Conservation (phyloP, 179 eudicot genomes). For the Silene coronaria region DNA sequence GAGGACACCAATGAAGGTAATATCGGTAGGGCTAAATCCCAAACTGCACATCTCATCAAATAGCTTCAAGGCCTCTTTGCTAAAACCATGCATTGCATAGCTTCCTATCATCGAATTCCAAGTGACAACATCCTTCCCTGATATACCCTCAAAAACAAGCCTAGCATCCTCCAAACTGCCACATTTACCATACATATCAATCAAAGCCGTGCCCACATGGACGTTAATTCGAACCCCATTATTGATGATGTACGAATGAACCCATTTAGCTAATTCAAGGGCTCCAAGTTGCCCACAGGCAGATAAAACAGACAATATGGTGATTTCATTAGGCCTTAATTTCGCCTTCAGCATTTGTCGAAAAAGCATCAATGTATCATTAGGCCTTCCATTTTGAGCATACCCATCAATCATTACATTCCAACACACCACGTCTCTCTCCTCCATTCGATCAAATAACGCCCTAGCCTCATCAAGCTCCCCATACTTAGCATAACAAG, state of each 20-base stretch:
- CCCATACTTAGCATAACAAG: constrained; percentile 59
- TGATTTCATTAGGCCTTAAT: constrained; percentile 44
- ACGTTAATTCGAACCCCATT: constrained; percentile 39
- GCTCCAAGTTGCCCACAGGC: constrained; percentile 57
- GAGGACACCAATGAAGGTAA: constrained; percentile 52
- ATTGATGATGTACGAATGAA: constrained; percentile 47
- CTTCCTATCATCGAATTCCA: constrained; percentile 74
- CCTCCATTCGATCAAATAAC: constrained; percentile 52
- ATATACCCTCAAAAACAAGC: constrained; percentile 38
- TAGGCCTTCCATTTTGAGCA: constrained; percentile 44
- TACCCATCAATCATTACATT: constrained; percentile 72
- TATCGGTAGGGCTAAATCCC: constrained; percentile 42
- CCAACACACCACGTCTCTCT: constrained; percentile 64
- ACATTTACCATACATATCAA: constrained; percentile 78
- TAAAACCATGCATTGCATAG: constrained; percentile 62
- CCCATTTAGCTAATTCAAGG: constrained; percentile 49
- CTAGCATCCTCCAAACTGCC: constrained; percentile 55
- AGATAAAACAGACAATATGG: constrained; percentile 49
- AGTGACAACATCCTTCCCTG: constrained; percentile 46
- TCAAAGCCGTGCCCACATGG: constrained; percentile 46
- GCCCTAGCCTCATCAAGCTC: constrained; percentile 39
- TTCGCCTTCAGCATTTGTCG: constrained; percentile 42
- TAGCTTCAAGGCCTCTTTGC: constrained; percentile 40
- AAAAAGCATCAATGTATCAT: constrained; percentile 43
- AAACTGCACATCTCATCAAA: constrained; percentile 40